Evolutionary conservation across 2,329 filamentous ascomycete species (phyloP).

Genomic region (Apiospora saccharicola): DNA sequence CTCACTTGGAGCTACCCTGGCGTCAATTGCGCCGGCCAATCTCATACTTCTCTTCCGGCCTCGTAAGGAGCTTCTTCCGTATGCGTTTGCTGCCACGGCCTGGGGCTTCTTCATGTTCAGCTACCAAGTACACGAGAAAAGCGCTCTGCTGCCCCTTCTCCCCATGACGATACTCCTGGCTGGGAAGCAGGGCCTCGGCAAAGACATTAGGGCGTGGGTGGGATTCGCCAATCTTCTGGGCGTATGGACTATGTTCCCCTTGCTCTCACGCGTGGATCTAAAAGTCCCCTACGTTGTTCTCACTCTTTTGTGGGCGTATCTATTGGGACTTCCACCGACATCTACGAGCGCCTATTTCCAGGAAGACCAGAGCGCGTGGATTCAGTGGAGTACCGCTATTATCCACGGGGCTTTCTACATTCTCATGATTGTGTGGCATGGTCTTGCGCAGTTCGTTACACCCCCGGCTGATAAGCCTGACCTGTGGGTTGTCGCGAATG

Average conservation of each 20-base stretch:
- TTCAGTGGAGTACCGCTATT: constrained; percentile 67
- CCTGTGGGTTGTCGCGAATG: constrained; percentile 92
- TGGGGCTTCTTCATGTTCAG: constrained; percentile 99
- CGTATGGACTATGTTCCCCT: constrained; percentile 91
- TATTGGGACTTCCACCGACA: constrained; percentile 85
- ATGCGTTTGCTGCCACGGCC: constrained; percentile 81
- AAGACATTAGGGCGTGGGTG: constrained; percentile 84
- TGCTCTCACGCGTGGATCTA: constrained; percentile 85
- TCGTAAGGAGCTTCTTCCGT: constrained; percentile 76
- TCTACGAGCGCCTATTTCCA: constrained; percentile 74
- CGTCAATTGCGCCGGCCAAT: constrained; percentile 81
- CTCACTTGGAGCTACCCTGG: constrained; percentile 77
- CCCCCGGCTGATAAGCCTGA: constrained; percentile 85
- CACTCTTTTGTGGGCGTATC: constrained; percentile 87
- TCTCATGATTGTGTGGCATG: constrained; percentile 82
- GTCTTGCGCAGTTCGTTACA: constrained; percentile 70
- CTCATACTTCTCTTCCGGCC: constrained; percentile 81
- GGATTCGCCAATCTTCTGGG: constrained; percentile 94
- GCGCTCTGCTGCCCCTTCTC: constrained; percentile 87
- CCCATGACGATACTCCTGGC: constrained; percentile 91
- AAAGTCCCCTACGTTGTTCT: constrained; percentile 85
- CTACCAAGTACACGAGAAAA: constrained; percentile 99
- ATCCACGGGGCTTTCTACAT: constrained; percentile 80
- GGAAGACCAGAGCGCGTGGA: constrained; percentile 53
- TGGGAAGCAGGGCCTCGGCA: constrained; percentile 77